A percentile compares a stretch with the other conserved stretches of the same genome.
Evolutionary conservation across 1,139 yeast genomes (phyloP).

Genomic region (Blastobotrys malaysiensis): DNA sequence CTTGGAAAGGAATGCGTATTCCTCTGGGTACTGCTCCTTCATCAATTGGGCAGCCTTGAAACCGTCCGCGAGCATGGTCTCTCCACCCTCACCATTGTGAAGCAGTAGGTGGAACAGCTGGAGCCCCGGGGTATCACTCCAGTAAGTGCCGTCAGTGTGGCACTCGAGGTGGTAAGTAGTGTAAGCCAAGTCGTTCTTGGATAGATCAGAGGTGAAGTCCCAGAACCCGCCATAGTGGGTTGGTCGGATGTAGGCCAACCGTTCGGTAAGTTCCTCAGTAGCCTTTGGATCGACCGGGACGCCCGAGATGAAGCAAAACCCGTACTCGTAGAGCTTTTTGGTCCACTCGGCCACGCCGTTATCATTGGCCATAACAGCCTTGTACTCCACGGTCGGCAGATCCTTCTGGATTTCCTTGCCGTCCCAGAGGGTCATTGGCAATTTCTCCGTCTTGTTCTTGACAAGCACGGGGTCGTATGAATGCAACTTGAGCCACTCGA

Average conservation of each 20-base stretch:
- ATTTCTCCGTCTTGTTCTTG: slow-evolving; percentile 30
- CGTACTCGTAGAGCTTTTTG: slow-evolving; percentile 52
- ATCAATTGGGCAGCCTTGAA: slow-evolving; percentile 56
- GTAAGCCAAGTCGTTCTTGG: slow-evolving; percentile 71
- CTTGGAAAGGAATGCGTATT: slow-evolving; percentile 48
- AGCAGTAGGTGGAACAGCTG: slow-evolving; percentile 64
- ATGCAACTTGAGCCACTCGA: slow-evolving; percentile 53
- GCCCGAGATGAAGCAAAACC: slow-evolving; percentile 59
- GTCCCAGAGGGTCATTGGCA: slow-evolving; percentile 42
- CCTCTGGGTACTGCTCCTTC: slow-evolving; percentile 46
- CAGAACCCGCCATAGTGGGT: slow-evolving; percentile 81
- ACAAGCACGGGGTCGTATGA: slow-evolving; percentile 53
- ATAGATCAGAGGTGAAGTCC: slow-evolving; percentile 71
- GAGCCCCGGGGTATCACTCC: slow-evolving; percentile 72
- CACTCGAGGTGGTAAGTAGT: slow-evolving; percentile 61
- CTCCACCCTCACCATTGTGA: slow-evolving; percentile 70
- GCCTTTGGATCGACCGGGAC: slow-evolving; percentile 61
- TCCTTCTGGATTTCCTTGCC: slow-evolving; percentile 39
- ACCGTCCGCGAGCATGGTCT: slow-evolving; percentile 66
- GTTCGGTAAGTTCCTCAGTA: slow-evolving; percentile 55
- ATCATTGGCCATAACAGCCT: slow-evolving; percentile 43
- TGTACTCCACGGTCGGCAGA: slow-evolving; percentile 51
- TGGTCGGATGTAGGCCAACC: slow-evolving; percentile 59
- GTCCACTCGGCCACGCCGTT: slow-evolving; percentile 56
- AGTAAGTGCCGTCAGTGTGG: slow-evolving; percentile 77